Base-by-base conservation (phyloP, 2,329 filamentous ascomycete genomes). In the Cordyceps tenuipes region DNA sequence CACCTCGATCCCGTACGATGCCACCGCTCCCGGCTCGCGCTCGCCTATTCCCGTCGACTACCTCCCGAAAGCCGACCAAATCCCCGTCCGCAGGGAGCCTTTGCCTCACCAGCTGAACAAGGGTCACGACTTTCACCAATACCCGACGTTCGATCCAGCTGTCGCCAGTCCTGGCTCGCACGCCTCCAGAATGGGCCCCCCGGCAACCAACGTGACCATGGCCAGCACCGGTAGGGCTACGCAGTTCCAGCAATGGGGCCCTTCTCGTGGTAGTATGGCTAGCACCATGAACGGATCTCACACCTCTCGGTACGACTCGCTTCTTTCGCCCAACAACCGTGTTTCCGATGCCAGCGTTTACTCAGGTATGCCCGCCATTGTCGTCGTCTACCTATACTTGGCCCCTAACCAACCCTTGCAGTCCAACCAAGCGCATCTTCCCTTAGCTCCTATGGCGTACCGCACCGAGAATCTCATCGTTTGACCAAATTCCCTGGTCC, bases 1-100 rank as follows among this genome's bases (percentile, higher is more conserved):
- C 69, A 91, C 91, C 39, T 88, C 90, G 31, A 92, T 97, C 64
- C 90, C 92, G 36, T 96, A 95, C 77, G 90, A 96, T 66, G 85
- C 78, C 67, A 79, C 87, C 34, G 71, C 81, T 55, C 71, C 82
- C 59, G 88, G 89, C 71, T 82, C 81, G 53, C 85, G 84, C 69
- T 87, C 86, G 26, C 88, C 90, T 5, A 82, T 90, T 61, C 76
- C 87, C 44, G 79, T 90, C 68, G 89, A 95, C 50, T 89, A 89
- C 69, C 77, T 90, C 48, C 86, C 88, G 54, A 83, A 84, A 69
- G 75, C 81, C 61, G 86, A 90, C 63, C 84, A 88, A 69, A 73
- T 80, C 66, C 78, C 83, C 23, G 74, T 79, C 60, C 82, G 85
- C 66, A 85, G 85, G 70, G 89, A 94, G 60, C 88, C 88, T 61